Evolutionary conservation across 805 yeast species (phyloP).

Genomic region (Candida peoriensis): DNA sequence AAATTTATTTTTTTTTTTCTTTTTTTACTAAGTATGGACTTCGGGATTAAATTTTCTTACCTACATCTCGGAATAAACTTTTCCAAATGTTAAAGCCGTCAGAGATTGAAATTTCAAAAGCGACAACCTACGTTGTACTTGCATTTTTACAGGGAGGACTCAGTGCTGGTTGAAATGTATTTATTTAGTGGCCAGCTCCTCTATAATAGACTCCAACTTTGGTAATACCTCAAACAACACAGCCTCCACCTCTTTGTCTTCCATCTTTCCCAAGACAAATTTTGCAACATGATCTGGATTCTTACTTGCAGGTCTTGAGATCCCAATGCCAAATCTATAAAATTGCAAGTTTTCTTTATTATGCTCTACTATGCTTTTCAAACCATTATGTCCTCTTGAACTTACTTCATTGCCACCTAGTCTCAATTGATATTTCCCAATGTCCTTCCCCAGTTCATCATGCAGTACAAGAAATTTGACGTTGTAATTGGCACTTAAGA

Average conservation of each 20-base stretch:
- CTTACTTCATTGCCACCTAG: slow-evolving; percentile 45
- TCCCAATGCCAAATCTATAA: slow-evolving; percentile 70
- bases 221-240: slow-evolving; percentile 39
- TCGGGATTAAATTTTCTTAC: no score
- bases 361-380: slow-evolving; percentile 46
- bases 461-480: slow-evolving; percentile 57
- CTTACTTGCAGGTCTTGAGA: slow-evolving; percentile 57
- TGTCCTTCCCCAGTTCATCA: slow-evolving; percentile 66
- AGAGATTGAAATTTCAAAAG: no score
- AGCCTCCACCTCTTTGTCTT: slow-evolving; percentile 35
- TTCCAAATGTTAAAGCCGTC: no score
- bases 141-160: not conserved
- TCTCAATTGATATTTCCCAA: slow-evolving; percentile 65
- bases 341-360: slow-evolving; percentile 28
- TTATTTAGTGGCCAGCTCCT: slow-evolving; percentile 12
- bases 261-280: slow-evolving; percentile 58
- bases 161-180: not conserved
- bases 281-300: slow-evolving; percentile 41
- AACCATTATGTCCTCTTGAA: slow-evolving; percentile 82
- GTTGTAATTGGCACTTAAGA: slow-evolving; percentile 21
- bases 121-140: no score
- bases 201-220: slow-evolving; percentile 32
- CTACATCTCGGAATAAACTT: no score
- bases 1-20: no score
- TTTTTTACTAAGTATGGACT: no score